Base-by-base conservation (phyloP, 1,284 basidiomycete genomes). In the Bjerkandera adusta region DNA sequence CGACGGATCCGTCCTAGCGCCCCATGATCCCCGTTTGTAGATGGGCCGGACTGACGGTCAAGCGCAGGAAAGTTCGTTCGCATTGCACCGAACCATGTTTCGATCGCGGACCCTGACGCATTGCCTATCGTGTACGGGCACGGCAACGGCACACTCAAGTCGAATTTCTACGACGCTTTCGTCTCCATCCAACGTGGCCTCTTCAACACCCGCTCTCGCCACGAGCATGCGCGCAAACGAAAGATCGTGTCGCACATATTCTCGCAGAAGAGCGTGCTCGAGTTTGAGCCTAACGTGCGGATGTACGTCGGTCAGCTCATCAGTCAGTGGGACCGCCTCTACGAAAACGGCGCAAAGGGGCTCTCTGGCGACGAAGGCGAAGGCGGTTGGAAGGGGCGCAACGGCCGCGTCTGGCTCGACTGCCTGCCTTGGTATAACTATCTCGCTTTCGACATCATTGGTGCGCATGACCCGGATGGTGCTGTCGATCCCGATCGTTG, bases 161-260 rank as follows among this genome's bases (percentile, higher is more conserved):
- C 85, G 12, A 64, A 80, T 26, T 91, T 91, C 67, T 92, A 94
- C 67, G 90, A 69, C 43, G 66, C 65, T 1, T 81, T 78, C 55
- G 87, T 89, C 30, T 88, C 71, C 41, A 88, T 89, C 53, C 72
- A 73, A 37, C 79, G 85, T 43, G 83, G 86, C 1, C 71, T 92
- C 27, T 93, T 95, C 80, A 93, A 91, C 69, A 92, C 91, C 2
- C 81, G 92, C 37, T 83, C 85, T 59, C 76, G 92, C 37, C 64
- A 68, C 4, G 89, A 93, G 55, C 93, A 97, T 66, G 77, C 91
- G 0, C 82, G 92, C 46, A 94, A 94, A 68, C 82, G 92, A 65
- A 94, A 92, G 68, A 89, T 93, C 51, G 81, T 95, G 32, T 85
- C 89, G 1, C 83, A 92, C 65, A 88, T 92, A 51, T 95, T 93